Evolutionary conservation across 1,284 basidiomycete genomes (phyloP).

Genomic region (Fomes fomentarius): DNA sequence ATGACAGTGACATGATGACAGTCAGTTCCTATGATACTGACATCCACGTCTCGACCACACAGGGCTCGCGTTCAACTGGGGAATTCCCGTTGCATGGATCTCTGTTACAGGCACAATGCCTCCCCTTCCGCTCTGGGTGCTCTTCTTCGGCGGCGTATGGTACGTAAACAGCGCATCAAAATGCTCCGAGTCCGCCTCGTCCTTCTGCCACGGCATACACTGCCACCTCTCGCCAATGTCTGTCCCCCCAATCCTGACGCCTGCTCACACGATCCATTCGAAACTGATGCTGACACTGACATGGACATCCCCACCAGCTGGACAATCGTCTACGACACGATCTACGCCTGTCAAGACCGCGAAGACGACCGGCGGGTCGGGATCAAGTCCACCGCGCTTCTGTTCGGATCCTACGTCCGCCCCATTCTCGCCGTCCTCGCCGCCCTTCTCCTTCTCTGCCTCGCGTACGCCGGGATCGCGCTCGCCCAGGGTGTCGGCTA

Average conservation of each 20-base stretch:
- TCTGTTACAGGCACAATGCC: constrained; percentile 36
- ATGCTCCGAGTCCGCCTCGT: too few relatives aligned
- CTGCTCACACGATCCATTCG: not conserved
- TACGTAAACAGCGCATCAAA: constrained; percentile 30
- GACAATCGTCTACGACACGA: constrained; percentile 73
- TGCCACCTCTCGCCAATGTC: too few relatives aligned
- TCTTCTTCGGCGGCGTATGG: constrained; percentile 43
- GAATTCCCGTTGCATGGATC: constrained; percentile 23
- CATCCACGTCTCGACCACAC: not conserved
- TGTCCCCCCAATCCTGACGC: not conserved
- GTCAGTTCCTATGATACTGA: too few relatives aligned
- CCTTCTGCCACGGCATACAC: too few relatives aligned
- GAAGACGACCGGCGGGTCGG: constrained; percentile 53
- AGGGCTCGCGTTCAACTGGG: constrained; percentile 32
- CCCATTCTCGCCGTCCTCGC: constrained; percentile 58
- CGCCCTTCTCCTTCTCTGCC: constrained; percentile 48
- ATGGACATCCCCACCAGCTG: constrained; percentile 41
- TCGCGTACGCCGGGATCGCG: constrained; percentile 50
- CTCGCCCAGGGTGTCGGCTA: constrained; percentile 55
- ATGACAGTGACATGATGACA: not conserved
- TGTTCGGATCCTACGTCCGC: constrained; percentile 58
- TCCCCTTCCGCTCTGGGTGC: constrained; percentile 41
- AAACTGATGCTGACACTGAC: constrained; percentile 31
- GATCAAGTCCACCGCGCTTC: constrained; percentile 56
- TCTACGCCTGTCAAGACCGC: constrained; percentile 63